phyloP scores from a whole-genome alignment of 1,284 basidiomycete genomes.

The Ceratobasidium sp. region DNA sequence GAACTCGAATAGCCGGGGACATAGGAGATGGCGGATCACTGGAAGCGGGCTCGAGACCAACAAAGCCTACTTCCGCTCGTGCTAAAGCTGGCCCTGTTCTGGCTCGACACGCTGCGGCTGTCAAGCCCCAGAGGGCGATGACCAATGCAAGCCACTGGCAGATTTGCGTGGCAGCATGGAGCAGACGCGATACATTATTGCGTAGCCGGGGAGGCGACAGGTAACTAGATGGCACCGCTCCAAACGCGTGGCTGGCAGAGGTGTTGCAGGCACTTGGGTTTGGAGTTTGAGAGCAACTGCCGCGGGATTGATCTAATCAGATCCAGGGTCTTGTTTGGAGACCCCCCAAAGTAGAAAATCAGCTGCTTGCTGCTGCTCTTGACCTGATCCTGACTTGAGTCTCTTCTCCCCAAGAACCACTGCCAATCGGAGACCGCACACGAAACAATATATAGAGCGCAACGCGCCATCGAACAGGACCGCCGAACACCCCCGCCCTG shows the following conservation, averaged over 20 bases:
- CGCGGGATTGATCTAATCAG: slow-evolving; percentile 32
- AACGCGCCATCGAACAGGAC: not conserved
- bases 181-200: slow-evolving; percentile 27
- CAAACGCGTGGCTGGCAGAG: slow-evolving; percentile 24
- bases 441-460: slow-evolving; percentile 26
- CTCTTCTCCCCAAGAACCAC: slow-evolving; percentile 24
- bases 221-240: not conserved
- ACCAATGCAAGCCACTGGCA: not conserved
- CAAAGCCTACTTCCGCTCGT: not conserved
- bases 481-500: slow-evolving; percentile 7
- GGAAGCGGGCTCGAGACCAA: slow-evolving; percentile 3
- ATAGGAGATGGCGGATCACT: slow-evolving; percentile 39
- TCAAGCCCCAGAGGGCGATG: slow-evolving; percentile 9
- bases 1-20: slow-evolving; percentile 23
- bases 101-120: not conserved
- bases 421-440: not conserved
- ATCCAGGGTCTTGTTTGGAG: slow-evolving; percentile 24
- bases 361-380: slow-evolving; percentile 14
- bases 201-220: slow-evolving; percentile 6
- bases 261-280: slow-evolving; percentile 36
- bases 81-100: slow-evolving; percentile 1
- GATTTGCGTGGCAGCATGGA: slow-evolving; percentile 6
- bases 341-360: slow-evolving; percentile 27
- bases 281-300: slow-evolving; percentile 31
- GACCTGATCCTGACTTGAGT: slow-evolving; percentile 19